phyloP scores from a whole-genome alignment of 352 stramenopile genomes.

The Phytophthora vignae region DNA sequence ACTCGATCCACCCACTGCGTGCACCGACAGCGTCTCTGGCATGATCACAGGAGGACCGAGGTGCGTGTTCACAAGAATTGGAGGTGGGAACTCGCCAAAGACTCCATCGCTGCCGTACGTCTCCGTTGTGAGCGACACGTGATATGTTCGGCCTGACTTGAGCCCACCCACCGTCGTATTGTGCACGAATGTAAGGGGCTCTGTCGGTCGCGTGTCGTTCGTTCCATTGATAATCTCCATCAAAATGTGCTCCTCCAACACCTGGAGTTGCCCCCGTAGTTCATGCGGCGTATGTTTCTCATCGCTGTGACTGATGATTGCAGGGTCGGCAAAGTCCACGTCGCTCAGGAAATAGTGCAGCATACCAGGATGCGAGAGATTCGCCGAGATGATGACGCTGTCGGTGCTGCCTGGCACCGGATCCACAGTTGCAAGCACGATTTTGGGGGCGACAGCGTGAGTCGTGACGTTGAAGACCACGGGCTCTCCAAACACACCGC shows the following conservation, averaged over 20 bases:
- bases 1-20: constrained; percentile 49
- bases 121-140: constrained; percentile 82
- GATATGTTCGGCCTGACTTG: constrained; percentile 62
- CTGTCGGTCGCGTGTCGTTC: constrained; percentile 70
- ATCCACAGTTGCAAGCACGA: constrained; percentile 64
- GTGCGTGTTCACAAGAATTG: constrained; percentile 75
- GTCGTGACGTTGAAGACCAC: constrained; percentile 48
- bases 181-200: constrained; percentile 63
- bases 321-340: constrained; percentile 79
- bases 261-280: constrained; percentile 54
- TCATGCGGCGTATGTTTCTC: constrained; percentile 41
- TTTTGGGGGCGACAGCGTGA: constrained; percentile 62
- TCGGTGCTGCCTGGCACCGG: constrained; percentile 55
- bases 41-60: constrained; percentile 51
- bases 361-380: constrained; percentile 69
- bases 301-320: constrained; percentile 45
- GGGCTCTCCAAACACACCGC: constrained; percentile 57
- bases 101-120: constrained; percentile 66
- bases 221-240: constrained; percentile 80
- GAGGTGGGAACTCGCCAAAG: constrained; percentile 77
- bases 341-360: constrained; percentile 83
- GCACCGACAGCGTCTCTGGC: constrained; percentile 42
- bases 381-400: constrained; percentile 62
- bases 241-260: constrained; percentile 51
- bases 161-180: constrained; percentile 65